Evolutionary conservation across 768 basidiomycete species (phyloP).

Genomic region (Baorangia bicolor): DNA sequence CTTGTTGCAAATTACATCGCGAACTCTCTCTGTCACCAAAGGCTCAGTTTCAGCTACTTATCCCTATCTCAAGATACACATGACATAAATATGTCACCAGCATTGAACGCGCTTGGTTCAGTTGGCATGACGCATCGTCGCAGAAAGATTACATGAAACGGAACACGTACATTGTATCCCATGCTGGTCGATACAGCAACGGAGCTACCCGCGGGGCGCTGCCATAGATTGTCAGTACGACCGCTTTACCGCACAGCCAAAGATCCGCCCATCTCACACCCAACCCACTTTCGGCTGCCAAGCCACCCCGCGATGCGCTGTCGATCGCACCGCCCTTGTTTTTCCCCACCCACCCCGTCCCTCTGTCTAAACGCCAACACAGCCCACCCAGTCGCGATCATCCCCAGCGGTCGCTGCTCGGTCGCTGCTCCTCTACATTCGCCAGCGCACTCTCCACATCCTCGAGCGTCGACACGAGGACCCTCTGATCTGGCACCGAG

Average conservation of each 20-base stretch:
- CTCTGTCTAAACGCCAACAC: conserved; percentile 58
- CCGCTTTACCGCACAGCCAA: not conserved
- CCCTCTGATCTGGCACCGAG: conserved; percentile 90
- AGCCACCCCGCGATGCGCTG: conserved; percentile 61
- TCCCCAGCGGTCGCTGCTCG: conserved; percentile 93
- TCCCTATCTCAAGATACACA: not conserved
- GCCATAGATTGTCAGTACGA: not conserved
- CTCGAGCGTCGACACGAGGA: conserved; percentile 73
- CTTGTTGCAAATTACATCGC: too few species aligned
- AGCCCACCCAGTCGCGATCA: conserved; percentile 95
- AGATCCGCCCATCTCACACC: conserved; percentile 40
- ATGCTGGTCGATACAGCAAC: too few species aligned
- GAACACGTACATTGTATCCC: not conserved
- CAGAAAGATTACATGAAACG: not conserved
- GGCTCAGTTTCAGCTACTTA: not conserved
- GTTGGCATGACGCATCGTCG: too few species aligned
- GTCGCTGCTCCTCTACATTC: conserved; percentile 76
- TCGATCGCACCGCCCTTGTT: conserved; percentile 26
- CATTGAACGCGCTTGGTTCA: too few species aligned
- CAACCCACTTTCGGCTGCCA: conserved; percentile 41
- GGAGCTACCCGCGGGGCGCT: not conserved
- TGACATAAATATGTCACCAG: not conserved
- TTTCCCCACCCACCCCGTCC: conserved; percentile 42
- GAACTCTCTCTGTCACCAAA: too few species aligned
- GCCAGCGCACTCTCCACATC: conserved; percentile 72